A percentile compares a stretch with the other conserved stretches of the same genome.
phyloP scores from a whole-genome alignment of 2,329 filamentous ascomycete species.

The Fulvia fulva region DNA sequence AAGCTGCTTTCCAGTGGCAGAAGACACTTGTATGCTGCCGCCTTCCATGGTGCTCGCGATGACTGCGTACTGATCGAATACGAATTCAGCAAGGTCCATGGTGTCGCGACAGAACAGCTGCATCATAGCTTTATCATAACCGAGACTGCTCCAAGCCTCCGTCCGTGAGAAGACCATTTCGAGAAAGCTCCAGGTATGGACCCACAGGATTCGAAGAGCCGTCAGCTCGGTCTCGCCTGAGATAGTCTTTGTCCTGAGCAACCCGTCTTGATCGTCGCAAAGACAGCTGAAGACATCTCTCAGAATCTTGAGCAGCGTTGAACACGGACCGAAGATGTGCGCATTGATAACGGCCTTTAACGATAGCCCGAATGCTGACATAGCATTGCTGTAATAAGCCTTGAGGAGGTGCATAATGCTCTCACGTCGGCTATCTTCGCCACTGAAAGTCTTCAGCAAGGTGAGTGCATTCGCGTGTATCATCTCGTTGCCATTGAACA shows the following conservation, averaged over 20 bases:
- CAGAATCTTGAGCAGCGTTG: conserved; percentile 58
- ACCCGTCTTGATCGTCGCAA: conserved; percentile 59
- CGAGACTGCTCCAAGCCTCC: conserved; percentile 71
- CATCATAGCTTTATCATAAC: conserved; percentile 73
- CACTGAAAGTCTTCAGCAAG: conserved; percentile 76
- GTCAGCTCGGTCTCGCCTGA: conserved; percentile 56
- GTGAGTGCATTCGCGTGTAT: conserved; percentile 78
- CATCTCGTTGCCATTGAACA: conserved; percentile 75
- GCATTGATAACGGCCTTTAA: conserved; percentile 54
- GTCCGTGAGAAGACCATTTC: conserved; percentile 78
- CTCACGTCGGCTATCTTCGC: conserved; percentile 59
- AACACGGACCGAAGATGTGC: conserved; percentile 57
- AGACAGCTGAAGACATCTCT: conserved; percentile 61
- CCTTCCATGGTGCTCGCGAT: conserved; percentile 65
- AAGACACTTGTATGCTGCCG: conserved; percentile 33
- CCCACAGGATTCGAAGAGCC: conserved; percentile 75
- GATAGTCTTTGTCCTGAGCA: conserved; percentile 56
- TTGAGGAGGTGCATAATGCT: conserved; percentile 59
- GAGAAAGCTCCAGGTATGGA: conserved; percentile 74
- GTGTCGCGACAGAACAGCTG: conserved; percentile 90
- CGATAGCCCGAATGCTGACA: conserved; percentile 55
- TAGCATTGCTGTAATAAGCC: conserved; percentile 52
- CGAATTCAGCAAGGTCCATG: conserved; percentile 85
- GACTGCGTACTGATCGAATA: conserved; percentile 81
- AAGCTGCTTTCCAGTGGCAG: conserved; percentile 47